Conservation (phyloP, 1,139 yeast genomes). For the Candida dubliniensis region DNA sequence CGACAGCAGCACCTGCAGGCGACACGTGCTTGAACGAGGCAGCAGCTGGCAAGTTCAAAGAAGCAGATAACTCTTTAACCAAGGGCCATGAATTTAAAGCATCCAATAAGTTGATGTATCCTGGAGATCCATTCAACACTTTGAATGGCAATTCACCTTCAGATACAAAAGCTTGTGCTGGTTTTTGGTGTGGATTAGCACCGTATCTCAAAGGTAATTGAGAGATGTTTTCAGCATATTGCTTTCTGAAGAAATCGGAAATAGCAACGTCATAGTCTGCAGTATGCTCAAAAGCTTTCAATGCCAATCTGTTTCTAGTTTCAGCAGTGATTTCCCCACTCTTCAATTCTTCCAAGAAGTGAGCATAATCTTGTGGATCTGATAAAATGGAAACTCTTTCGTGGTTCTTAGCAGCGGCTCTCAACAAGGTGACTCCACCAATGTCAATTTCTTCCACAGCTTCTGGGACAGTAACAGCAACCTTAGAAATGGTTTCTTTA, state of each 20-base stretch:
- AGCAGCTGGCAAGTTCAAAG: conserved; percentile 95
- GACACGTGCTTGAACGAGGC: conserved; percentile 98
- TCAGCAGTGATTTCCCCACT: conserved; percentile 70
- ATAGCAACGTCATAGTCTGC: conserved; percentile 96
- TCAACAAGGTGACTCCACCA: conserved; percentile 94
- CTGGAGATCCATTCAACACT: conserved; percentile 93
- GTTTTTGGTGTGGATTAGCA: conserved; percentile 98
- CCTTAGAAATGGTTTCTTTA: conserved; percentile 94
- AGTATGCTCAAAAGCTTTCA: conserved; percentile 97
- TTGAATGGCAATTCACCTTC: conserved; percentile 90
- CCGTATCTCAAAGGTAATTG: conserved; percentile 97
- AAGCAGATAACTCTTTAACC: conserved; percentile 93
- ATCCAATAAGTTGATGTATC: conserved; percentile 93
- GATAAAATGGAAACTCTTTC: conserved; percentile 91
- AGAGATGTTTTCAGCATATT: conserved; percentile 84
- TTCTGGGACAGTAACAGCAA: conserved; percentile 92
- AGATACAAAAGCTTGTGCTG: conserved; percentile 93
- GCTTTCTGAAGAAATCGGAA: conserved; percentile 95
- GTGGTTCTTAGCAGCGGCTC: conserved; percentile 99
- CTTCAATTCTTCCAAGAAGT: conserved; percentile 76
- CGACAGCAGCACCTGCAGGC: conserved; percentile 99
- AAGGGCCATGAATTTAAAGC: conserved; percentile 98
- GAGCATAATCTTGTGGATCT: conserved; percentile 90
- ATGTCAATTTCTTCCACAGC: conserved; percentile 98
- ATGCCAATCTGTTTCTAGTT: conserved; percentile 79